Base-by-base conservation (phyloP, 768 basidiomycete species). In the Amyloporia xantha region DNA sequence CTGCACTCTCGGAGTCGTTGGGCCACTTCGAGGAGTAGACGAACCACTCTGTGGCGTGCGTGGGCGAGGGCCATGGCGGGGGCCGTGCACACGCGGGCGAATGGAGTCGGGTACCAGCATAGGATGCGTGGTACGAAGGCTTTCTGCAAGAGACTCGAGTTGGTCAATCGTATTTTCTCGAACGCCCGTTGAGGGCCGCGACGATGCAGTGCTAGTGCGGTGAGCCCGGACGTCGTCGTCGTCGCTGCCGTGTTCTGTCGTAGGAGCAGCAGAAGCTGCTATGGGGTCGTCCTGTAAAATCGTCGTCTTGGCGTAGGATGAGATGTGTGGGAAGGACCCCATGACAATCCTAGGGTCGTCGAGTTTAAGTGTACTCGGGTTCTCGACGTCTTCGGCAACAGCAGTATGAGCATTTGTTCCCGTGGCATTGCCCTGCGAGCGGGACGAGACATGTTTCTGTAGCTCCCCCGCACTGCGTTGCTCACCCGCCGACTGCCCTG, bases 91-190 rank as follows among this genome's bases (percentile, higher is more conserved):
- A 33, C 15, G 27, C 35, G 48, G 52, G 21, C 24, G 41, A 20
- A 27, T 27, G 17, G 38, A 5, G 35, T 23, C 43, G 15, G 50
- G 33, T 5, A 46, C 25, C 37, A 30, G 17, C 1, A 47, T 44
- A 10, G 42, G 24, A 13, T 19, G 28, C 53, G 50, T 49, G 19
- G 46, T 35, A 23, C 49, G 49, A 6, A 57, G 45, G 41, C 50
- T 46, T 1, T 49, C 56, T 4, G 56, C 56, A n/a, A 58, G 53
- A 33, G 48, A 25, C 40, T 58, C 53, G 1, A 58, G 56, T 44
- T 54, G 48, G 24, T 49, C 47, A 20, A 58, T 30, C 9, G 56
- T 58, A 26, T 52, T 51, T 5, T 26, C 30, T 13, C 28, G 44
- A 9, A 45, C 10, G 10, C n/a, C 30, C 5, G 44, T 35, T 11